Evolutionary conservation across 78 protist genomes (phyloP).

Genomic region (Dictyostelium capitatum): DNA sequence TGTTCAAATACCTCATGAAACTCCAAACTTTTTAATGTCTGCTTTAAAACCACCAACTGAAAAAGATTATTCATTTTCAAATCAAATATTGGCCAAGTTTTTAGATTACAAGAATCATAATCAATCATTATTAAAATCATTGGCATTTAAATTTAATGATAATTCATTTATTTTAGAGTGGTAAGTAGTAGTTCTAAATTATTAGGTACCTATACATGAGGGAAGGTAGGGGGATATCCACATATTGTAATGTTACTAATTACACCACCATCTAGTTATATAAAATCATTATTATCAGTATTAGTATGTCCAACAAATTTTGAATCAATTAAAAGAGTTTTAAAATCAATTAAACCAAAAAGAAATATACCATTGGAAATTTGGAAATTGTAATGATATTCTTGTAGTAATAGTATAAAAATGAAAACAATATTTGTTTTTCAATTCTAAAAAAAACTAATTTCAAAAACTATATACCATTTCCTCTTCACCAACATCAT

Average conservation of each 20-base stretch:
- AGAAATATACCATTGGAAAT: constrained; percentile 27
- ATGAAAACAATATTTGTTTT: no score
- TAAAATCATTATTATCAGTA: neutral
- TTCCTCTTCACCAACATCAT: no score
- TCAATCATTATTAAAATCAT: constrained; percentile 17
- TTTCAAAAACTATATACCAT: no score
- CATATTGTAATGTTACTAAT: no score
- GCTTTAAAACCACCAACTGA: constrained; percentile 38
- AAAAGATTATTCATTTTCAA: constrained; percentile 39
- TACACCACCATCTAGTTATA: neutral
- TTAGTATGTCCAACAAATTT: constrained; percentile 19
- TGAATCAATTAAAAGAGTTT: constrained; percentile 38
- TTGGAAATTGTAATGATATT: constrained; percentile 44
- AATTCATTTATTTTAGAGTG: constrained; percentile 8
- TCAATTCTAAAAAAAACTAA: no score
- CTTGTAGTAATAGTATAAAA: no score
- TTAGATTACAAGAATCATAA: neutral
- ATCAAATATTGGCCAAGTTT: constrained; percentile 15
- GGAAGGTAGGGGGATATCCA: no score
- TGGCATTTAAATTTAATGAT: constrained; percentile 22
- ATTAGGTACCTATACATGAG: no score
- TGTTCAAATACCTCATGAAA: constrained; percentile 16
- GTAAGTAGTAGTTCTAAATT: no score
- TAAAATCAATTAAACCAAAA: constrained; percentile 47
- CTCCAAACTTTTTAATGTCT: neutral